phyloP scores from a whole-genome alignment of 192 early-diverging fungal genomes.

The Thoreauomyces humboldtii region DNA sequence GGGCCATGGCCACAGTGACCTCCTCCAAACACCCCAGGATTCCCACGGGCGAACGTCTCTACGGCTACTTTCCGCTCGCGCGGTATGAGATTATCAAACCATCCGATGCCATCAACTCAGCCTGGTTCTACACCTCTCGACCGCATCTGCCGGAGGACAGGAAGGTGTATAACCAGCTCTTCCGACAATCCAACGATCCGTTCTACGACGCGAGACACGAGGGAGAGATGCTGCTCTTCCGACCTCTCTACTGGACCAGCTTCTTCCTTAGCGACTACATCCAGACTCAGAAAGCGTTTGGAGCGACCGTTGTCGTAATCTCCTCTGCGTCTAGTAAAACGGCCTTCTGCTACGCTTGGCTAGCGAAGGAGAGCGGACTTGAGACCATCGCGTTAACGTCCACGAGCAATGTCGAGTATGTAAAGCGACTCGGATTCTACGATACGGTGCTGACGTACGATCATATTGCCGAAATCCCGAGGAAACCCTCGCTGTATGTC shows the following conservation, averaged over 20 bases:
- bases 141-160: conserved; percentile 40
- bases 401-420: conserved; percentile 27
- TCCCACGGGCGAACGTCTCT: conserved; percentile 34
- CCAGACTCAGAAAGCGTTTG: conserved; percentile 25
- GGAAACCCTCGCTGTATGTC: conserved; percentile 17
- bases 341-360: conserved; percentile 40
- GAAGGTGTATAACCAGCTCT: conserved; percentile 36
- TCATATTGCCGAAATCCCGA: conserved; percentile 1
- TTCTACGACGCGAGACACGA: conserved; percentile 28
- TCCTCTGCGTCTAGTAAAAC: conserved; percentile 40
- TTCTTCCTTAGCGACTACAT: conserved; percentile 40
- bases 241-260: conserved; percentile 43
- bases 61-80: conserved; percentile 42
- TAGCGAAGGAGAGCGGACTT: conserved; percentile 11
- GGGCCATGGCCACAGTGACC: conserved; percentile 39
- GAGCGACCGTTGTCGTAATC: conserved; percentile 32
- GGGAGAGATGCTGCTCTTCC: conserved; percentile 36
- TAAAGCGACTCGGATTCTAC: conserved; percentile 34
- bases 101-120: not conserved
- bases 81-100: conserved; percentile 7
- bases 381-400: conserved; percentile 38
- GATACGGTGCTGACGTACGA: conserved; percentile 34
- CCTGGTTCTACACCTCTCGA: conserved; percentile 28
- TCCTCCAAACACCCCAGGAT: conserved; percentile 5
- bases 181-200: conserved; percentile 23